phyloP scores from a whole-genome alignment of 106 monocot species.

The Chionographis japonica region DNA sequence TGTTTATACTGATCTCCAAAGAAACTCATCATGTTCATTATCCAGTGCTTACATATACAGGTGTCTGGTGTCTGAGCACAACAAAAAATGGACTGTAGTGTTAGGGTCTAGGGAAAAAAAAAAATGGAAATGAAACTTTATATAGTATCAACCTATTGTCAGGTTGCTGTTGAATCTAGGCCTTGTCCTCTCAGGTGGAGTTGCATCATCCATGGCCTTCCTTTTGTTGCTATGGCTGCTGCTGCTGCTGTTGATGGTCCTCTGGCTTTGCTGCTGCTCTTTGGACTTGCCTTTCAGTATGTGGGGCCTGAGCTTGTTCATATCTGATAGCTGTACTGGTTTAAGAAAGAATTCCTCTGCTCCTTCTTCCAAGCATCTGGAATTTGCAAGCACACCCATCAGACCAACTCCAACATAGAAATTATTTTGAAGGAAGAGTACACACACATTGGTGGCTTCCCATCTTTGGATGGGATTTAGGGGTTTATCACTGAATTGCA shows the following conservation, averaged over 20 bases:
- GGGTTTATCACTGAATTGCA: too few relatives aligned
- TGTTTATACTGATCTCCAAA: too few relatives aligned
- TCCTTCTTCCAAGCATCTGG: slow-evolving; percentile 34
- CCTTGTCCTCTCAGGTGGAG: slow-evolving; percentile 28
- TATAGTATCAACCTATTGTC: slow-evolving; percentile 5
- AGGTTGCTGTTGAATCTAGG: slow-evolving; percentile 17
- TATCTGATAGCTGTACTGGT: slow-evolving; percentile 38
- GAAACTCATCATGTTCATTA: too few relatives aligned
- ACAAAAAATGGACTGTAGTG: too few relatives aligned
- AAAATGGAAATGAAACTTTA: too few relatives aligned
- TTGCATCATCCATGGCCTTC: slow-evolving; percentile 23
- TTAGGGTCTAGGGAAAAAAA: too few relatives aligned
- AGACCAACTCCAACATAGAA: too few relatives aligned
- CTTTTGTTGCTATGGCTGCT: slow-evolving; percentile 20
- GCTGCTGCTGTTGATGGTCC: slow-evolving; percentile 3
- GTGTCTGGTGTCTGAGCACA: too few relatives aligned
- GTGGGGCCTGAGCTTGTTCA: slow-evolving; percentile 33
- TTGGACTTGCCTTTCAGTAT: slow-evolving; percentile 28
- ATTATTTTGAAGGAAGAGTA: too few relatives aligned
- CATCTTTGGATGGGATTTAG: too few relatives aligned
- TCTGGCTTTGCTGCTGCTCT: slow-evolving; percentile 1
- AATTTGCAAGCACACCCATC: slow-evolving; percentile 4
- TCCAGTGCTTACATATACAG: too few relatives aligned
- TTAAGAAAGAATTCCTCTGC: slow-evolving; percentile 50
- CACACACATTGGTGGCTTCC: too few relatives aligned